These are phyloP conservation scores for Lactarius indigo DNA, from an alignment of 768 basidiomycete species.

Conservation along the genomic window DNA sequence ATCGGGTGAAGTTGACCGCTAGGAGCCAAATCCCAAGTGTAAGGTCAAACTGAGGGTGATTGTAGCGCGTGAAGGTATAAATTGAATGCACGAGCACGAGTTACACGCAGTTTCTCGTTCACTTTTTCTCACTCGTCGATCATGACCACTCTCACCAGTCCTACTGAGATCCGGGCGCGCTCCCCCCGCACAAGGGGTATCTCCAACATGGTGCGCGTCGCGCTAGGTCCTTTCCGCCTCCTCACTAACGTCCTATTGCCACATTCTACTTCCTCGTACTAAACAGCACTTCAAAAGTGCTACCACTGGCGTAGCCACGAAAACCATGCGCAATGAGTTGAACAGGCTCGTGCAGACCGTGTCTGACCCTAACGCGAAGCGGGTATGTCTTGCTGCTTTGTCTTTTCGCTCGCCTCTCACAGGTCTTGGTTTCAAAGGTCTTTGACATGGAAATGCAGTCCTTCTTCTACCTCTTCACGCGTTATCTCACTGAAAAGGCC, in stretches of 20 bases:
- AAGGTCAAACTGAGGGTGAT: not conserved
- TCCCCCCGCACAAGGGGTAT: constrained; percentile 26
- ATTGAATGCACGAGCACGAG: not conserved
- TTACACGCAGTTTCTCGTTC: not conserved
- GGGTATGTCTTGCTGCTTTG: constrained; percentile 39
- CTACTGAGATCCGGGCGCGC: not conserved
- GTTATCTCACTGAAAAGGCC: constrained; percentile 86
- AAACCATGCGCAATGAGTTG: constrained; percentile 66
- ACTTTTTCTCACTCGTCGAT: not conserved
- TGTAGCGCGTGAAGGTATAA: constrained; percentile 13
- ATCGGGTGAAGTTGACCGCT: not conserved
- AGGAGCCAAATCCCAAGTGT: not conserved
- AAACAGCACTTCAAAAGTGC: constrained; percentile 34
- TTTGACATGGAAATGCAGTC: constrained; percentile 93
- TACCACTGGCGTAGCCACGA: constrained; percentile 49
- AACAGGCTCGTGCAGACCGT: constrained; percentile 61
- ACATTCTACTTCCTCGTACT: not conserved
- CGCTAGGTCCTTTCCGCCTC: not conserved
- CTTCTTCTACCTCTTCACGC: constrained; percentile 91
- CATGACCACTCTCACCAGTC: constrained; percentile 20
- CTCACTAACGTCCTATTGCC: not conserved
- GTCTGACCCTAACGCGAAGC: constrained; percentile 51
- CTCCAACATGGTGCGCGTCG: constrained; percentile 24
- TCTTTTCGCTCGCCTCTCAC: constrained; percentile 8
- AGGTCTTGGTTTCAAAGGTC: constrained; percentile 41